A percentile compares a stretch with the other conserved stretches of the same genome.
Conservation (phyloP, 257 asterid genomes). For the Orobanche coerulescens region DNA sequence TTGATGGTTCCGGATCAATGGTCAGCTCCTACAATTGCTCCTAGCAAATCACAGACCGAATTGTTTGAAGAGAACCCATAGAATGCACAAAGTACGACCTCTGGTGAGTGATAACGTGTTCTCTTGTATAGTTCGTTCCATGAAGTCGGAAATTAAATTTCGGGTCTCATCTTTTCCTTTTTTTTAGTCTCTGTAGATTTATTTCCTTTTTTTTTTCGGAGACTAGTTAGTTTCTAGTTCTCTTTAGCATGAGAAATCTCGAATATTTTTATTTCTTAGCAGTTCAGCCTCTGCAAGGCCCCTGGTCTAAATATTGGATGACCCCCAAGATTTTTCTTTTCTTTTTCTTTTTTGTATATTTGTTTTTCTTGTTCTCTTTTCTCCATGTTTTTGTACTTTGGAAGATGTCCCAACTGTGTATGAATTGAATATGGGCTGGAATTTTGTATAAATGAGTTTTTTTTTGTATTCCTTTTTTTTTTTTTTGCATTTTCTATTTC, state of each 20-base stretch:
- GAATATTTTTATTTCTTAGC: conserved; percentile 31
- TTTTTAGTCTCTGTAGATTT: too few relatives aligned
- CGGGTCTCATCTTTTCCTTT: conserved; percentile 22
- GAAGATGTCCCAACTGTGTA: conserved; percentile 27
- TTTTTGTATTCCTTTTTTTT: neutral
- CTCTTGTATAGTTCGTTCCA: conserved; percentile 24
- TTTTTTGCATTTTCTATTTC: neutral
- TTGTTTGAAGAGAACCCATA: conserved; percentile 43
- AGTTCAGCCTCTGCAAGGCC: conserved; percentile 17
- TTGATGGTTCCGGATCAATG: conserved; percentile 95
- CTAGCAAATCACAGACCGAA: conserved; percentile 60
- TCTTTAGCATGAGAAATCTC: conserved; percentile 17
- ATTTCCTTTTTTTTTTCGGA: too few relatives aligned
- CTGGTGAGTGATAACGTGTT: conserved; percentile 23
- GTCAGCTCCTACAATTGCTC: conserved; percentile 56
- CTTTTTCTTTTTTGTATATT: conserved; percentile 22
- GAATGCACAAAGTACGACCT: conserved; percentile 15
- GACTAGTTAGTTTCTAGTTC: conserved; percentile 9
- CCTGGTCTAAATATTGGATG: conserved; percentile 21
- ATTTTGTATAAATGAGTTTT: conserved; percentile 26
- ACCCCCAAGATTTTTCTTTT: conserved; percentile 14
- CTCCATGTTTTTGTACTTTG: conserved; percentile 14
- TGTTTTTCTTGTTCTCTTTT: neutral
- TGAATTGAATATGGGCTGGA: conserved; percentile 26
- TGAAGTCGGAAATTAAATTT: conserved; percentile 13